These are phyloP conservation scores for Verbena officinalis DNA, from an alignment of 257 asterid species.

Conservation along the genomic window DNA sequence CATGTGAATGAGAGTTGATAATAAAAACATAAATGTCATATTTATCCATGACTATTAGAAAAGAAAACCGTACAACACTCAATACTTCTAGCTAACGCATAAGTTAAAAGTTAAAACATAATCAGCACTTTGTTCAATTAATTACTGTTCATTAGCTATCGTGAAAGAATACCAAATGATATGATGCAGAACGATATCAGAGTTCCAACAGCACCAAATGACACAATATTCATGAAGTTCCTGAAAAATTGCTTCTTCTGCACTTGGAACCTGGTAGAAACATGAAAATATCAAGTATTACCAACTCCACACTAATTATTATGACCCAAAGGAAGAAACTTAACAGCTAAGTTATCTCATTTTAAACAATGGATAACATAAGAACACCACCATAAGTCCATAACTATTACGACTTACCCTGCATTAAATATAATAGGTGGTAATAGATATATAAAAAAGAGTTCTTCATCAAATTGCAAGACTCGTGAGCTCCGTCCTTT, in stretches of 20 bases:
- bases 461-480: slow-evolving; percentile 64
- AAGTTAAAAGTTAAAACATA: background rate
- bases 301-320: background rate
- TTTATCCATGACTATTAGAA: background rate
- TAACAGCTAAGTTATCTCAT: background rate
- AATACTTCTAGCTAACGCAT: background rate
- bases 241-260: slow-evolving; percentile 75
- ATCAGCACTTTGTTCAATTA: background rate
- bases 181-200: slow-evolving; percentile 70
- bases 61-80: background rate
- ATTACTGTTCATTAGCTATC: background rate
- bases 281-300: background rate
- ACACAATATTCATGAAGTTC: slow-evolving; percentile 54
- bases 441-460: slow-evolving; percentile 74
- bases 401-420: slow-evolving; percentile 47
- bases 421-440: slow-evolving; percentile 92
- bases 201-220: slow-evolving; percentile 83
- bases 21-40: background rate
- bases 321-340: background rate
- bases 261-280: slow-evolving; percentile 66
- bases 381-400: too few relatives aligned
- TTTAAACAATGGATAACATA: background rate
- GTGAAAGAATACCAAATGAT: slow-evolving; percentile 54
- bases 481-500: slow-evolving; percentile 59
- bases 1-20: slow-evolving; percentile 25